These are phyloP conservation scores for Spathaspora sp. DNA, from an alignment of 1,139 yeast genomes.

Conservation along the genomic window DNA sequence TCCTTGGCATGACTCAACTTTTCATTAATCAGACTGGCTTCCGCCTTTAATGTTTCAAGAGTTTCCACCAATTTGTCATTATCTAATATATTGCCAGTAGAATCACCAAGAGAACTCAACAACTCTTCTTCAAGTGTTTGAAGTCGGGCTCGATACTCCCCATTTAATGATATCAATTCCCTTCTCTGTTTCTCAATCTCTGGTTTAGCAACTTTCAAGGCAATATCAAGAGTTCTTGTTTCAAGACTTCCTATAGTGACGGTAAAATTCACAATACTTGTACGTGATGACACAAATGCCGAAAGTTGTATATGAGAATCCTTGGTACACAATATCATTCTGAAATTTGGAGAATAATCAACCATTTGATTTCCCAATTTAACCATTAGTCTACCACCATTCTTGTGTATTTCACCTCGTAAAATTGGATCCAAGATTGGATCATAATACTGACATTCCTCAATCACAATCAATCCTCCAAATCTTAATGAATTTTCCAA, in stretches of 20 bases:
- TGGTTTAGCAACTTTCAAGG: constrained; percentile 60
- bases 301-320: constrained; percentile 52
- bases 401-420: constrained; percentile 55
- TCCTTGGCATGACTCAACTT: constrained; percentile 56
- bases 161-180: constrained; percentile 53
- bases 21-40: constrained; percentile 52
- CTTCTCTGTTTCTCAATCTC: constrained; percentile 61
- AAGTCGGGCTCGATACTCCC: constrained; percentile 58
- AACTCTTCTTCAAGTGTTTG: constrained; percentile 61
- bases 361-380: constrained; percentile 61
- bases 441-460: constrained; percentile 79
- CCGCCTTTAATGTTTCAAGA: constrained; percentile 64
- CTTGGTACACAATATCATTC: constrained; percentile 57
- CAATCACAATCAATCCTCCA: constrained; percentile 72
- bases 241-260: constrained; percentile 68
- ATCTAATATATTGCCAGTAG: constrained; percentile 67
- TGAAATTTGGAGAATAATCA: constrained; percentile 67
- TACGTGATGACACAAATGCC: constrained; percentile 60
- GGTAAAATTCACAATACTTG: constrained; percentile 67
- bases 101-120: constrained; percentile 54
- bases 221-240: constrained; percentile 57
- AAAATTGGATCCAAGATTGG: constrained; percentile 69
- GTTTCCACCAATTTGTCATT: constrained; percentile 59
- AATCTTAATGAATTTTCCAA: constrained; percentile 80
- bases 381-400: constrained; percentile 72